These are phyloP conservation scores for Fomitopsis pinicola DNA, from an alignment of 1,284 basidiomycete species.

Conservation along the genomic window DNA sequence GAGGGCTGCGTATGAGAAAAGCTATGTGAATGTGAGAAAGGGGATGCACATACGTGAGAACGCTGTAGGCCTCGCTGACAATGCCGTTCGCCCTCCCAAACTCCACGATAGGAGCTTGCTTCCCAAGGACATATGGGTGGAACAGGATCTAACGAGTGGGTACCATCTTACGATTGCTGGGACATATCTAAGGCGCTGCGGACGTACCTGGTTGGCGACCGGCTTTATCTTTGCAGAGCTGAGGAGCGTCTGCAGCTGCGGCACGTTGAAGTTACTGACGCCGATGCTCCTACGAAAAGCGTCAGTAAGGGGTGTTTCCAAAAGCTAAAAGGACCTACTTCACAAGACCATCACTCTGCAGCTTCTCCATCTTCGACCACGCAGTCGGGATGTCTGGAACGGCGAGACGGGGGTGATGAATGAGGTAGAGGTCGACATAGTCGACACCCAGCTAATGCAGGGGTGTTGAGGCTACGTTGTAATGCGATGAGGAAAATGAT, in stretches of 20 bases:
- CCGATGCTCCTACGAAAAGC: slow-evolving; percentile 59
- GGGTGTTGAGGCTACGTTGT: background rate
- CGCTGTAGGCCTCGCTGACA: slow-evolving; percentile 69
- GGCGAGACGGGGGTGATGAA: slow-evolving; percentile 50
- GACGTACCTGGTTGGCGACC: slow-evolving; percentile 68
- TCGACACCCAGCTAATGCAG: slow-evolving; percentile 54
- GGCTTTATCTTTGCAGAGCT: slow-evolving; percentile 60
- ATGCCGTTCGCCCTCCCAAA: slow-evolving; percentile 60
- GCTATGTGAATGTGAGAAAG: no score
- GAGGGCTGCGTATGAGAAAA: background rate
- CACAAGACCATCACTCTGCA: slow-evolving; percentile 57
- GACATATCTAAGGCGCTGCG: background rate
- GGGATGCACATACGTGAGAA: slow-evolving; percentile 59
- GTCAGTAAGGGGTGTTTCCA: background rate
- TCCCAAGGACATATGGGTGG: slow-evolving; percentile 69
- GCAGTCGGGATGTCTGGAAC: slow-evolving; percentile 44
- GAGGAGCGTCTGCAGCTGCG: slow-evolving; percentile 55
- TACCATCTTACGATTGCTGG: background rate
- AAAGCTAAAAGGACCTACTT: slow-evolving; percentile 36
- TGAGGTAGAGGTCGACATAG: slow-evolving; percentile 71
- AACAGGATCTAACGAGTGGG: slow-evolving; percentile 43
- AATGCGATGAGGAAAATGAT: background rate
- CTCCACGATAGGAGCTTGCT: slow-evolving; percentile 49
- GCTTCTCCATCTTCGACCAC: slow-evolving; percentile 66
- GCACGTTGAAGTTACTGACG: slow-evolving; percentile 71